Evolutionary conservation across 2,329 filamentous ascomycete species (phyloP).

Genomic region (Sclerotinia nivalis): DNA sequence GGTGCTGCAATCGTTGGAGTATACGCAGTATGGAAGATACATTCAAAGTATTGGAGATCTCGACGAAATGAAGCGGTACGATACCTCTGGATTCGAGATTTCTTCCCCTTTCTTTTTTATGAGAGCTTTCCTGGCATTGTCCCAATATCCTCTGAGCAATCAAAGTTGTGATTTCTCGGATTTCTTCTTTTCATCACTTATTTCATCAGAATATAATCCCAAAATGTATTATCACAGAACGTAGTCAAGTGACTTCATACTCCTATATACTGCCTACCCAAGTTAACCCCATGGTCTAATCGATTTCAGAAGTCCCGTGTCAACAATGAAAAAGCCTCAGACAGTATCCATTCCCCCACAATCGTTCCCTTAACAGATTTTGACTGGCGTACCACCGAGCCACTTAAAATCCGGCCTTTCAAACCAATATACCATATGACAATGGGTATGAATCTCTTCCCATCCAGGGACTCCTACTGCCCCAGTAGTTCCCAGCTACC

Average conservation of each 20-base stretch:
- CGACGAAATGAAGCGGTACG: slow-evolving; percentile 2
- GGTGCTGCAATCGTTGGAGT: not conserved
- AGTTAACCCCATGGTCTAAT: not conserved
- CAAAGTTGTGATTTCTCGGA: not conserved
- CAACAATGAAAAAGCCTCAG: not conserved
- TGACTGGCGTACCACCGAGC: slow-evolving; percentile 52
- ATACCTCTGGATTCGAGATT: not conserved
- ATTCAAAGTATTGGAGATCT: not conserved
- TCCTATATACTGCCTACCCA: not conserved
- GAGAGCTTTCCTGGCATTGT: too few species aligned
- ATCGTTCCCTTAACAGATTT: slow-evolving; percentile 49
- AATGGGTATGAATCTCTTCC: slow-evolving; percentile 54
- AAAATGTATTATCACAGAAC: not conserved
- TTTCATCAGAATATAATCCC: not conserved
- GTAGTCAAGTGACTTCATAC: not conserved
- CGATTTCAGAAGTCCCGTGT: not conserved
- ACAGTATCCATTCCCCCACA: not conserved
- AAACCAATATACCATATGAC: slow-evolving; percentile 63
- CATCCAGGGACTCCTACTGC: not conserved
- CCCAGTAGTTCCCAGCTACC: not conserved
- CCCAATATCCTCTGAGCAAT: not conserved
- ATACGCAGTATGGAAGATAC: slow-evolving; percentile 7
- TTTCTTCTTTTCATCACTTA: not conserved
- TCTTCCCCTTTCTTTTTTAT: too few species aligned
- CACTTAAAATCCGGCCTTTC: slow-evolving; percentile 56